Evolutionary conservation across 108 stramenopile species (phyloP).

Genomic region (Licmophora abbreviata): DNA sequence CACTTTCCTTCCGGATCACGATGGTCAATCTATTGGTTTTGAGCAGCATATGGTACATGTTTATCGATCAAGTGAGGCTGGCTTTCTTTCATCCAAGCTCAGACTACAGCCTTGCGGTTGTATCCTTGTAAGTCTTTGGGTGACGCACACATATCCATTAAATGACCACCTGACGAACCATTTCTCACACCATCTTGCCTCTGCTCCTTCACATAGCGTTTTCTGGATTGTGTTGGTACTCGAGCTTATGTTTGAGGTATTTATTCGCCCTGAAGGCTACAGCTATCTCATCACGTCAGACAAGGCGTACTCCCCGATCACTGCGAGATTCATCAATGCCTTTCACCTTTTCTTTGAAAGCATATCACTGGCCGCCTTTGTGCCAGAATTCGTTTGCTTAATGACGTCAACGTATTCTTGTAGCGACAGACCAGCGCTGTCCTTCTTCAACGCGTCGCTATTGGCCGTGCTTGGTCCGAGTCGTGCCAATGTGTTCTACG

Average conservation of each 20-base stretch:
- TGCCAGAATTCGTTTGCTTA: constrained; percentile 68
- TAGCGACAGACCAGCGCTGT: constrained; percentile 14
- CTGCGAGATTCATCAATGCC: constrained; percentile 55
- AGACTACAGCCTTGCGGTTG: constrained; percentile 43
- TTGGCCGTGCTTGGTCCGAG: constrained; percentile 23
- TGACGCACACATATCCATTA: not conserved
- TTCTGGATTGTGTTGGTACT: constrained; percentile 60
- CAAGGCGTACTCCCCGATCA: constrained; percentile 62
- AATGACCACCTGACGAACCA: not conserved
- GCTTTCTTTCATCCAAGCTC: constrained; percentile 38
- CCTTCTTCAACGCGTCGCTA: constrained; percentile 18
- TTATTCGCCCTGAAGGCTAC: constrained; percentile 66
- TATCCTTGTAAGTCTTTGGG: constrained; percentile 34
- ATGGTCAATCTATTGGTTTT: constrained; percentile 69
- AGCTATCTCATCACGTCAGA: constrained; percentile 44
- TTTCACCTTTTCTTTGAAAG: constrained; percentile 63
- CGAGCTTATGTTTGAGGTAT: constrained; percentile 67
- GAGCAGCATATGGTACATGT: constrained; percentile 66
- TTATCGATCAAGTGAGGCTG: constrained; percentile 53
- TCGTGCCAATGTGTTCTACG: constrained; percentile 25
- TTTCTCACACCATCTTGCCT: not conserved
- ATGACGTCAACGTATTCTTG: constrained; percentile 23
- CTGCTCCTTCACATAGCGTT: too few species aligned
- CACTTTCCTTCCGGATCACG: constrained; percentile 36
- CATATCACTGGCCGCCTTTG: constrained; percentile 49